Conservation (phyloP, 768 basidiomycete species). For the Ramaria sp. region DNA sequence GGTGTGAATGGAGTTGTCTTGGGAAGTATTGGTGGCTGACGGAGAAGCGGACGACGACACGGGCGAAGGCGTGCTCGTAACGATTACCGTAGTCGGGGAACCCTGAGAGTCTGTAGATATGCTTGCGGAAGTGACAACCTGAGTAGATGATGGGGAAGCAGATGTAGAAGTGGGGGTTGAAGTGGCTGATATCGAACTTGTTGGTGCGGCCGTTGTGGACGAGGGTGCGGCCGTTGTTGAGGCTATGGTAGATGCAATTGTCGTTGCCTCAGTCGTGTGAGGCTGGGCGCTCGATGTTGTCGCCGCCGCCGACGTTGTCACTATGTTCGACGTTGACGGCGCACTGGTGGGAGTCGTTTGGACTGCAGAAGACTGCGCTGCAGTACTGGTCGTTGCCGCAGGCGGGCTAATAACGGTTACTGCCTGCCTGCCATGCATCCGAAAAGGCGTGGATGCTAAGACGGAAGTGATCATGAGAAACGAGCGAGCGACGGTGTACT, state of each 20-base stretch:
- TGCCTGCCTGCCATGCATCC: not conserved
- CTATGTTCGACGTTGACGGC: slow-evolving; percentile 23
- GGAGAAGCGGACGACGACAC: slow-evolving; percentile 19
- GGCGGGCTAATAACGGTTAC: too few relatives aligned
- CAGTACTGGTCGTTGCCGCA: not conserved
- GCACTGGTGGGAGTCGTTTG: not conserved
- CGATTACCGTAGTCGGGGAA: slow-evolving; percentile 18
- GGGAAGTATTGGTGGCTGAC: slow-evolving; percentile 16
- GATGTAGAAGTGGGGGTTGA: slow-evolving; percentile 8
- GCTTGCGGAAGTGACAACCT: not conserved
- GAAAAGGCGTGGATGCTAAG: not conserved
- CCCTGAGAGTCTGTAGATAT: slow-evolving; percentile 22
- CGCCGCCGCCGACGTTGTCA: not conserved
- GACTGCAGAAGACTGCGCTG: not conserved
- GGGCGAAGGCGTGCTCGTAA: slow-evolving; percentile 10
- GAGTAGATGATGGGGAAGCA: not conserved
- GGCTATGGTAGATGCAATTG: not conserved
- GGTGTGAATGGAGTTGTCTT: slow-evolving; percentile 14
- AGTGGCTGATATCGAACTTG: slow-evolving; percentile 8
- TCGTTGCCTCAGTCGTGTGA: too few relatives aligned
- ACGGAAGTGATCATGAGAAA: not conserved
- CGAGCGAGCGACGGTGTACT: not conserved
- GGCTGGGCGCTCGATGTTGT: too few relatives aligned
- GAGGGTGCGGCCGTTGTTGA: not conserved
- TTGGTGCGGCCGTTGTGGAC: not conserved